Base-by-base conservation (phyloP, 495 filamentous ascomycete genomes). In the Staphylotrichum tortipilum region DNA sequence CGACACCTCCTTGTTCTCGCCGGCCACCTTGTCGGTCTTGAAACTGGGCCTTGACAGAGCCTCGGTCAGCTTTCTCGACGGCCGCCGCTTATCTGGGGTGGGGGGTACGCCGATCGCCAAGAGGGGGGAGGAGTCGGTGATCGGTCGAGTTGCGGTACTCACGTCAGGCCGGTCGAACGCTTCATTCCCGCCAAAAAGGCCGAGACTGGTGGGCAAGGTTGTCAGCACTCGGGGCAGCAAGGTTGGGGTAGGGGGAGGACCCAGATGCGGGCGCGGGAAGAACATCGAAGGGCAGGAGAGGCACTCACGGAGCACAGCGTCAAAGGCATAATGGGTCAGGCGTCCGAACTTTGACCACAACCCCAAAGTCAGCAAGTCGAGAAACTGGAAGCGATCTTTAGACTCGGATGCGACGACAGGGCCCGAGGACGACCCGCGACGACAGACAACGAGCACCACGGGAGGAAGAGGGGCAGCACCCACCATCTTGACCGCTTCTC, bases 161-260 rank as follows among this genome's bases (percentile, higher is more conserved):
- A 98, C 92, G 92, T 95, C 64, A 98, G 77, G 62, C 92, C 92
- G 33, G 92, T 97, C 47, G 89, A 94, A 39, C 92, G 88, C 68
- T 92, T 89, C 72, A 98, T 86, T 58, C 92, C 92, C 17, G 92
- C 92, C 37, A 98, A 85, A 63, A 96, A 89, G 49, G 92, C 85
- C 38, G 92, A 98, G 68, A 98, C 86, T 92, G 58, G 34, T 29
- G 38, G 46, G 17, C 56, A 69, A 56, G 70, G n/a, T 60, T 41
- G 49, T 31, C 47, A 41, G 45, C 11, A n/a, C 11, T 7, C 34
- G 11, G 21, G 7, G 0, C 3, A 7, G 21, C 21, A n/a, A n/a
- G n/a, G n/a, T n/a, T n/a, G n/a, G n/a, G n/a, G n/a, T n/a, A n/a
- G n/a, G n/a, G 18, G 21, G 18, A 17, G 40, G 19, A 28, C 30